These are phyloP conservation scores for Macrotyloma uniflorum DNA, from an alignment of 306 rosid genomes.

Conservation along the genomic window DNA sequence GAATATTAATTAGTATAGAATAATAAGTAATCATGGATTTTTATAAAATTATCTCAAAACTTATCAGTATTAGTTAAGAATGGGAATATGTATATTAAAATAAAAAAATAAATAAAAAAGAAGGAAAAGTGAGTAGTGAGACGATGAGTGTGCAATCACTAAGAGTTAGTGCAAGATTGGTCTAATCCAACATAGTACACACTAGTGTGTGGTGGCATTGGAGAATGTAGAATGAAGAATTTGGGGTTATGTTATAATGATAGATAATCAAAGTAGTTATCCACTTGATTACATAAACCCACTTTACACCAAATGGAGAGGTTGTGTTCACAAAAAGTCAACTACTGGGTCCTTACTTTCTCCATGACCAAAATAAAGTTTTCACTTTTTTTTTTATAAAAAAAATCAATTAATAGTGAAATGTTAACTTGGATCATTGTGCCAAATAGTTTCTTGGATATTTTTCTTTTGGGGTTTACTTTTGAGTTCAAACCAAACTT, in stretches of 20 bases:
- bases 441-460: too few species aligned
- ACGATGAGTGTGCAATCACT: slow-evolving; percentile 44
- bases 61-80: too few species aligned
- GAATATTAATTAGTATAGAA: too few species aligned
- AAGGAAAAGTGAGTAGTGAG: background rate
- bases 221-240: background rate
- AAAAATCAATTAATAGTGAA: too few species aligned
- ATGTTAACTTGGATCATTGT: too few species aligned
- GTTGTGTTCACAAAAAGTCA: slow-evolving; percentile 47
- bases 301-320: slow-evolving; percentile 40
- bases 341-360: slow-evolving; percentile 45
- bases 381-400: too few species aligned
- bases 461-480: too few species aligned
- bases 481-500: too few species aligned
- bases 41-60: too few species aligned
- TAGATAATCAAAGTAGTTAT: slow-evolving; percentile 36
- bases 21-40: too few species aligned
- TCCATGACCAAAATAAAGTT: too few species aligned
- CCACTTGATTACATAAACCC: slow-evolving; percentile 37
- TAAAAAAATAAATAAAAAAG: background rate
- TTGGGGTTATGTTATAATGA: background rate
- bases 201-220: slow-evolving; percentile 19
- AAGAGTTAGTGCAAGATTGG: slow-evolving; percentile 37
- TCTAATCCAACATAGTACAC: slow-evolving; percentile 30
- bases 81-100: too few species aligned